Percentiles rank a stretch among this genome's conserved stretches.
Conservation (phyloP, 2,329 filamentous ascomycete genomes). For the Lithohypha guttulata region DNA sequence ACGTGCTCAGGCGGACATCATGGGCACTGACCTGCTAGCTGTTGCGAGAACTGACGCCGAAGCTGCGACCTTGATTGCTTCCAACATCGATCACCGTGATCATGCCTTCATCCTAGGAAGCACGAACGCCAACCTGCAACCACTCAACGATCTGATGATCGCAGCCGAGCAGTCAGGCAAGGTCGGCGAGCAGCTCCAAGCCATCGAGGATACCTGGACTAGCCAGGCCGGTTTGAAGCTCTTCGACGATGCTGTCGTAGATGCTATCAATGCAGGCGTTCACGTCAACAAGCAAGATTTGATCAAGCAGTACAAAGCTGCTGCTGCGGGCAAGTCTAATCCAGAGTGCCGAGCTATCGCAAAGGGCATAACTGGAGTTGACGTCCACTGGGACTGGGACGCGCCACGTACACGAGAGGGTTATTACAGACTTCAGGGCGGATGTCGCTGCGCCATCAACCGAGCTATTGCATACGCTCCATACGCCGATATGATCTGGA, state of each 20-base stretch:
- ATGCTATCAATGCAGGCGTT: conserved; percentile 62
- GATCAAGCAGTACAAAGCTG: conserved; percentile 54
- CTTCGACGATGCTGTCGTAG: conserved; percentile 81
- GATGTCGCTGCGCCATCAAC: conserved; percentile 83
- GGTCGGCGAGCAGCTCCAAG: conserved; percentile 67
- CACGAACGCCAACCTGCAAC: conserved; percentile 75
- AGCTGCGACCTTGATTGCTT: conserved; percentile 92
- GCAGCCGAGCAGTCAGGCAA: conserved; percentile 76
- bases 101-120: conserved; percentile 84
- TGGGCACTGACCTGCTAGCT: conserved; percentile 85
- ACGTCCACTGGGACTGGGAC: conserved; percentile 93
- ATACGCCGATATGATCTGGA: conserved; percentile 95
- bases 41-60: conserved; percentile 95
- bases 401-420: conserved; percentile 85
- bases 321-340: conserved; percentile 75
- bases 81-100: conserved; percentile 89
- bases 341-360: conserved; percentile 70
- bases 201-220: conserved; percentile 84
- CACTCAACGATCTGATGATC: conserved; percentile 83
- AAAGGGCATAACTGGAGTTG: conserved; percentile 61
- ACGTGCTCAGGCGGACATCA: conserved; percentile 94
- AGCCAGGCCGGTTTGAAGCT: conserved; percentile 68
- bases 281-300: conserved; percentile 59
- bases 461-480: conserved; percentile 84
- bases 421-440: conserved; percentile 86